phyloP scores from a whole-genome alignment of 2,329 filamentous ascomycete species.

The Sporothrix brasiliensis region DNA sequence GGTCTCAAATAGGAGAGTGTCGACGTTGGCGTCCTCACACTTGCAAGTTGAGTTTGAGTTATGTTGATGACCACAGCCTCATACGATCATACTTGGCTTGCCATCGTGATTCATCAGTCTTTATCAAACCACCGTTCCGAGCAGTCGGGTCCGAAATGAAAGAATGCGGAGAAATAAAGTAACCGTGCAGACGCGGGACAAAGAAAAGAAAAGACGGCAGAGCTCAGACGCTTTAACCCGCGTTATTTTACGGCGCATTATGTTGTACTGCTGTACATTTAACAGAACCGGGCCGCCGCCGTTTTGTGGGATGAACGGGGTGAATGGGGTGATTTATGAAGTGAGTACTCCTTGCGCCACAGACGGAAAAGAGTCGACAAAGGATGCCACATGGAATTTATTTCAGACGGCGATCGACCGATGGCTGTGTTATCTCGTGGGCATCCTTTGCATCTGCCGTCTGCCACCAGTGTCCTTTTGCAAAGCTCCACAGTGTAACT shows the following conservation, averaged over 20 bases:
- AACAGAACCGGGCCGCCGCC: slow-evolving; percentile 4
- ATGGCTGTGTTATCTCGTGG: not conserved
- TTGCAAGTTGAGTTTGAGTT: not conserved
- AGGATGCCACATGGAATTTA: not conserved
- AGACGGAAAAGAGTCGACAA: no score
- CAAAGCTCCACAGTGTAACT: not conserved
- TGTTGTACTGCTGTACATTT: not conserved
- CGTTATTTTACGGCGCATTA: not conserved
- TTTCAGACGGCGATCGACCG: slow-evolving; percentile 7
- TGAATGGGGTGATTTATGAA: not conserved
- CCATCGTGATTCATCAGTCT: not conserved
- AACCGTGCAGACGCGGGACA: not conserved
- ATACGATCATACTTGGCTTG: not conserved
- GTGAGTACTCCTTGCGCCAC: no score
- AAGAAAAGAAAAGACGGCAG: slow-evolving; percentile 1
- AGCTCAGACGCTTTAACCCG: slow-evolving; percentile 13
- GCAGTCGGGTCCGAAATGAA: not conserved
- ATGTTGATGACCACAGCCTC: not conserved
- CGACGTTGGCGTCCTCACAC: not conserved
- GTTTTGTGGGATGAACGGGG: not conserved
- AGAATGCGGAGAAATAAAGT: not conserved
- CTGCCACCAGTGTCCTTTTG: not conserved
- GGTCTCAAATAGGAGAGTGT: slow-evolving; percentile 14
- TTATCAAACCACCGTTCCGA: not conserved
- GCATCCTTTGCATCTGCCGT: not conserved